Evolutionary conservation across 2,329 filamentous ascomycete genomes (phyloP).

Genomic region (Aspergillus pseudoviridinutans): DNA sequence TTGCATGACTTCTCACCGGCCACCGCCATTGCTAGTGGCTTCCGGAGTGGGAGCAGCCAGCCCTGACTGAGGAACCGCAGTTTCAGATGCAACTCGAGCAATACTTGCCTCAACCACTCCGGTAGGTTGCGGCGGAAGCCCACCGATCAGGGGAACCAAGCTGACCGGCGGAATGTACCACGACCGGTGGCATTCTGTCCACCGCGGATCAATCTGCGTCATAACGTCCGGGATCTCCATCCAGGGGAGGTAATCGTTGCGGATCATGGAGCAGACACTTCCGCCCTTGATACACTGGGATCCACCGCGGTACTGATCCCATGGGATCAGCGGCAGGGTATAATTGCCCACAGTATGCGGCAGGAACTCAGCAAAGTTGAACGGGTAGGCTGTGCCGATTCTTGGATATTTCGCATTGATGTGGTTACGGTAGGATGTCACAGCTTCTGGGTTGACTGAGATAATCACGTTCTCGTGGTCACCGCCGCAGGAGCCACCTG

Average conservation of each 20-base stretch:
- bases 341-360: conserved; percentile 16
- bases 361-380: conserved; percentile 19
- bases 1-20: too few relatives aligned
- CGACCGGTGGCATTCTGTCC: conserved; percentile 13
- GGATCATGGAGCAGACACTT: conserved; percentile 15
- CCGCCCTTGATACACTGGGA: conserved; percentile 13
- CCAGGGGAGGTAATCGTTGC: conserved; percentile 20
- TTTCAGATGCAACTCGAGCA: not conserved
- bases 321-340: conserved; percentile 16
- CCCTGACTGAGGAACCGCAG: conserved; percentile 1
- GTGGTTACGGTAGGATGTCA: conserved; percentile 16
- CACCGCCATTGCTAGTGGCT: too few relatives aligned
- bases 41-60: conserved; percentile 1
- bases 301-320: conserved; percentile 18
- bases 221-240: conserved; percentile 17
- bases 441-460: conserved; percentile 11
- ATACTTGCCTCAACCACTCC: not conserved
- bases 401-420: conserved; percentile 18
- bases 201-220: conserved; percentile 13
- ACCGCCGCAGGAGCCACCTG: conserved; percentile 15
- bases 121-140: not conserved
- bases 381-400: conserved; percentile 20
- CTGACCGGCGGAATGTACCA: conserved; percentile 23
- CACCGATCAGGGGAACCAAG: conserved; percentile 12
- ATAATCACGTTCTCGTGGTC: conserved; percentile 15